phyloP scores from a whole-genome alignment of 2,329 filamentous ascomycete genomes.

The Calonectria leucothoes region DNA sequence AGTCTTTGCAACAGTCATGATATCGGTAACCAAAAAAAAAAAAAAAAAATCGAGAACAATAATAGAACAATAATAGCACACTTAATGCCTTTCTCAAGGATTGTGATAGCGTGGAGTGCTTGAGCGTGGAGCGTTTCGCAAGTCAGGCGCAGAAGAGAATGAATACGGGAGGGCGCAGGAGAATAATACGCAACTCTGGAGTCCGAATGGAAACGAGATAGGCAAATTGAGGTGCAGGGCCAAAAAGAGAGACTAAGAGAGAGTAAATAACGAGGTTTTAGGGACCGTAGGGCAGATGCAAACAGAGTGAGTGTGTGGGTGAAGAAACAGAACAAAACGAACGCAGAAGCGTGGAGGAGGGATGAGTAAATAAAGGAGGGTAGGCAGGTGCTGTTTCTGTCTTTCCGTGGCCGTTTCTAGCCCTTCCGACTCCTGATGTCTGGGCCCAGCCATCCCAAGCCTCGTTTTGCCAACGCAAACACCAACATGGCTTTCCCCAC shows the following conservation, averaged over 20 bases:
- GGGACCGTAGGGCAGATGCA: not conserved
- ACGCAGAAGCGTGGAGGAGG: not conserved
- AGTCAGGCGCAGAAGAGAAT: not conserved
- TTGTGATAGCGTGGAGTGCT: conserved; percentile 3
- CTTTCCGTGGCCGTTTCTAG: not conserved
- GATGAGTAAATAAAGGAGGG: not conserved
- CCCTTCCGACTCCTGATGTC: not conserved
- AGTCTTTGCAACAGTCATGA: conserved; percentile 34
- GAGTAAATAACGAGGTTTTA: conserved; percentile 18
- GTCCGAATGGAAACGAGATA: not conserved
- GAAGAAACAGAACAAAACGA: not conserved
- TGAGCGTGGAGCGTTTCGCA: conserved; percentile 9
- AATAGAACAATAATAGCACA: not conserved
- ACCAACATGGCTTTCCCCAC: not conserved
- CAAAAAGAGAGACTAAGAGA: conserved; percentile 20
- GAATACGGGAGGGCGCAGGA: not conserved
- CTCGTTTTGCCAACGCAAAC: not conserved
- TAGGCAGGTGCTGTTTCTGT: not conserved
- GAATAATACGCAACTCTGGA: not conserved
- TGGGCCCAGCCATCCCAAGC: conserved; percentile 7
- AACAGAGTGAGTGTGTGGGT: not conserved
- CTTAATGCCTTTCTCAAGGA: conserved; percentile 20
- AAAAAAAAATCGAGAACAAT: not conserved
- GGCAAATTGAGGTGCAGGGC: conserved; percentile 29
- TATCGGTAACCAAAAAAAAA: not conserved